Base-by-base conservation (phyloP, 2,329 filamentous ascomycete species). In the Aspergillus brunneoviolaceus region DNA sequence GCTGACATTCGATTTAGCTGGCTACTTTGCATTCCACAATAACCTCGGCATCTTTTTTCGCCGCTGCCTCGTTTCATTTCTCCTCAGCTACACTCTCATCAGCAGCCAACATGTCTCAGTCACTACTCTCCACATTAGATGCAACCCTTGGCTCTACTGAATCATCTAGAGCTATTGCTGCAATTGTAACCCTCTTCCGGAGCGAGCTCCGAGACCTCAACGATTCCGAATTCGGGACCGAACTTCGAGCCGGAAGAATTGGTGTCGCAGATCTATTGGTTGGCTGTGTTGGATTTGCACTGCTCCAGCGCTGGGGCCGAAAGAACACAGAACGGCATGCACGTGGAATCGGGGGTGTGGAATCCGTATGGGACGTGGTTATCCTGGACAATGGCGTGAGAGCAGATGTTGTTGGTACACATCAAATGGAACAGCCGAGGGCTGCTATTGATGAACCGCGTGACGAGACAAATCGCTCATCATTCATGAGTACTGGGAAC, bases 381-480 rank as follows among this genome's bases (percentile, higher is more conserved):
- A 80, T 81, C 21, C 69, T 81, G 33, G 79, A 81, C 60, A 77
- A 75, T 60, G 79, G 79, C 5, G 64, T 76, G 50, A 73, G 79
- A 58, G 79, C 79, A 29, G 79, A 81, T 63, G 79, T 81, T 51
- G 72, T 81, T 19, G 77, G 75, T n/a, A 77, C 75, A 42, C 74
- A 73, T 59, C 72, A 72, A 52, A 69, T 74, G 47, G 71, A 70
- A 49, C 74, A 71, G 54, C 51, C 65, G 6, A 62, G 66, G 25
- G 57, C 62, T 49, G 77, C 77, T 2, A 75, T 80, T 10, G 80
- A 84, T 35, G 79, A 81, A 25, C 68, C 80, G 2, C 75, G 79
- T 16, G 65, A 72, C 71, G 48, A 79, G 75, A 49, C 80, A 85
- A 52, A 85, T 78, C 70, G 81, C 76, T 63, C 87, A 85, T 81